Conservation (phyloP, 164 flowering plant genomes). For the Houttuynia cordata region DNA sequence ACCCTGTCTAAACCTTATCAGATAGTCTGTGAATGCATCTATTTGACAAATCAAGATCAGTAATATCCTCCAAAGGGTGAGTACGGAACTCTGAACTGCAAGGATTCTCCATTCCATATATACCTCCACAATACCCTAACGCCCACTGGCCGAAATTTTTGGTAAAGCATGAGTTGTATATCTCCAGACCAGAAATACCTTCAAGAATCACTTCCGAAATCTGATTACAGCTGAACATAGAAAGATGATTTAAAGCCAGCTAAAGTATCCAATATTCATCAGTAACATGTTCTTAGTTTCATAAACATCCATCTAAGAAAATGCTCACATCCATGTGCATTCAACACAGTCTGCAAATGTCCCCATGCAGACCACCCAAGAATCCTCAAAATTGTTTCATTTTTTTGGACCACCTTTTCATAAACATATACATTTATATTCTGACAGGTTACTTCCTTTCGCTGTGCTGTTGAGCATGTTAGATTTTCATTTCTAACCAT, state of each 20-base stretch:
- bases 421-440: too few species aligned
- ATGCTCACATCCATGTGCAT: neutral
- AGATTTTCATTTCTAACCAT: too few species aligned
- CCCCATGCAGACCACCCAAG: too few species aligned
- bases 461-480: too few species aligned
- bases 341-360: neutral
- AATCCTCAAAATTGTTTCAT: neutral
- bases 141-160: constrained; percentile 69
- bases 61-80: constrained; percentile 32
- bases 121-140: constrained; percentile 77
- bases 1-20: constrained; percentile 38
- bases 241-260: constrained; percentile 6
- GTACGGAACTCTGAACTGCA: constrained; percentile 14
- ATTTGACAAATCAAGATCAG: constrained; percentile 75
- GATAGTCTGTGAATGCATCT: constrained; percentile 53
- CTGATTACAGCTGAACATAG: constrained; percentile 27
- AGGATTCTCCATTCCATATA: constrained; percentile 57
- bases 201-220: constrained; percentile 40
- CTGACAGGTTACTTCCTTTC: too few species aligned
- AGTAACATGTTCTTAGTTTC: neutral
- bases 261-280: neutral
- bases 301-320: neutral
- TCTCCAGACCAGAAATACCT: constrained; percentile 55
- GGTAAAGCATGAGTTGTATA: constrained; percentile 69
- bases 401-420: neutral